These are phyloP conservation scores for Solanum habrochaites DNA, from an alignment of 257 asterid genomes.

Conservation along the genomic window DNA sequence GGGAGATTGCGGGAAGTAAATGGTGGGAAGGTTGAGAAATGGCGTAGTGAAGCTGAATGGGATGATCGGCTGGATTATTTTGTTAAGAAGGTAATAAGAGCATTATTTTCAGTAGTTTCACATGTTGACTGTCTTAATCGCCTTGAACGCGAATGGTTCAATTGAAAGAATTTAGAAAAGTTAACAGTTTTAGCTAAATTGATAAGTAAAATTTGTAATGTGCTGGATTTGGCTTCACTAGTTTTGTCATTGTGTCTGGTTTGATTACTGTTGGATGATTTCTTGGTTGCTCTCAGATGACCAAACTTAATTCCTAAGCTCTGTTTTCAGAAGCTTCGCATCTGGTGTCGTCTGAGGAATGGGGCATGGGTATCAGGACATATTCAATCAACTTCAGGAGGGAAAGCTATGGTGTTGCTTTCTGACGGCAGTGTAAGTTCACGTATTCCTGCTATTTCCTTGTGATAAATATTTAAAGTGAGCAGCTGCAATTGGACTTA, in stretches of 20 bases:
- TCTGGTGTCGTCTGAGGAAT: constrained; percentile 60
- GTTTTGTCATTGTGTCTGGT: neutral
- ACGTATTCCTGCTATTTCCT: neutral
- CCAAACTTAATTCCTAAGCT: neutral
- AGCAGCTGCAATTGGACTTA: neutral
- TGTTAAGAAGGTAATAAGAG: constrained; percentile 31
- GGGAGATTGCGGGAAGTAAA: constrained; percentile 15
- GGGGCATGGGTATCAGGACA: constrained; percentile 67
- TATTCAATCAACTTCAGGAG: constrained; percentile 68
- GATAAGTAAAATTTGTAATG: neutral
- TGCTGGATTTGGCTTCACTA: neutral
- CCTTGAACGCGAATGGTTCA: neutral
- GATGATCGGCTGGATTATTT: constrained; percentile 51
- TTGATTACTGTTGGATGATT: neutral
- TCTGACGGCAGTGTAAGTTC: constrained; percentile 63
- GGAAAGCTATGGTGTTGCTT: constrained; percentile 49
- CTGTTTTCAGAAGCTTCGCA: constrained; percentile 54
- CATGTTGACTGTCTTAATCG: neutral
- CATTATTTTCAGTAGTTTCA: neutral
- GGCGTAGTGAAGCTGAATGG: constrained; percentile 24
- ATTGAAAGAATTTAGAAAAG: neutral
- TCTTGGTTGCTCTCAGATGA: neutral
- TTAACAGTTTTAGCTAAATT: neutral
- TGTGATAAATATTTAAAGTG: neutral
- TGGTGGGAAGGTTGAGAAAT: constrained; percentile 10